Conservation (phyloP, 805 yeast genomes). For the Yamadazyma ubonensis region DNA sequence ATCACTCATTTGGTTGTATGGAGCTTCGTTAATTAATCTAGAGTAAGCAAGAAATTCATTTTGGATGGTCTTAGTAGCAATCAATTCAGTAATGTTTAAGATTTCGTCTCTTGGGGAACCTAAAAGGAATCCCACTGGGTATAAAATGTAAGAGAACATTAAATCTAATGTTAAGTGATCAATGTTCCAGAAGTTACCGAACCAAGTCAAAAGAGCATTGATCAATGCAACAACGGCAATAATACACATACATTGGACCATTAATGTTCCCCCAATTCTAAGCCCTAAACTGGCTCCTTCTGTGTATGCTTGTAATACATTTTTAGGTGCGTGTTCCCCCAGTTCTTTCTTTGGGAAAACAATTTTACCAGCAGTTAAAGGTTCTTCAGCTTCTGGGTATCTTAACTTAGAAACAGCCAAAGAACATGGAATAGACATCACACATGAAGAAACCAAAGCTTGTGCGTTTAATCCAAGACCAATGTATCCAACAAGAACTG, state of each 20-base stretch:
- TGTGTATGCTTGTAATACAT: conserved; percentile 57
- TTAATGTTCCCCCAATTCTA: conserved; percentile 53
- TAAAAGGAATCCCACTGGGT: conserved; percentile 58
- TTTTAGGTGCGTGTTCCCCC: conserved; percentile 38
- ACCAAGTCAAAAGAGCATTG: conserved; percentile 58
- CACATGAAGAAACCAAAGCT: conserved; percentile 64
- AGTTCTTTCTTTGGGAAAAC: conserved; percentile 45
- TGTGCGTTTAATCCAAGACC: conserved; percentile 62
- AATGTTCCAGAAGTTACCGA: conserved; percentile 63
- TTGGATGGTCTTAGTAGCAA: conserved; percentile 58
- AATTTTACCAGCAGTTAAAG: conserved; percentile 49
- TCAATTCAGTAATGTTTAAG: conserved; percentile 48
- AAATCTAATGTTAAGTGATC: conserved; percentile 50
- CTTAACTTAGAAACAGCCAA: conserved; percentile 60
- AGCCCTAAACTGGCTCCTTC: conserved; percentile 60
- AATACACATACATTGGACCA: conserved; percentile 59
- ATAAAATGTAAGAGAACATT: conserved; percentile 56
- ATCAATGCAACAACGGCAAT: conserved; percentile 57
- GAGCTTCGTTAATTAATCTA: conserved; percentile 39
- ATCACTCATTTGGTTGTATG: conserved; percentile 46
- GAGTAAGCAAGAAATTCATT: conserved; percentile 59
- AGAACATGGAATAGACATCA: conserved; percentile 67
- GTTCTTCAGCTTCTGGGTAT: conserved; percentile 56
- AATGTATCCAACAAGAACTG: conserved; percentile 61
- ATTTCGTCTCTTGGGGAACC: conserved; percentile 56